Evolutionary conservation across 2,329 filamentous ascomycete genomes (phyloP).

Genomic region (Paramyrothecium roridum): DNA sequence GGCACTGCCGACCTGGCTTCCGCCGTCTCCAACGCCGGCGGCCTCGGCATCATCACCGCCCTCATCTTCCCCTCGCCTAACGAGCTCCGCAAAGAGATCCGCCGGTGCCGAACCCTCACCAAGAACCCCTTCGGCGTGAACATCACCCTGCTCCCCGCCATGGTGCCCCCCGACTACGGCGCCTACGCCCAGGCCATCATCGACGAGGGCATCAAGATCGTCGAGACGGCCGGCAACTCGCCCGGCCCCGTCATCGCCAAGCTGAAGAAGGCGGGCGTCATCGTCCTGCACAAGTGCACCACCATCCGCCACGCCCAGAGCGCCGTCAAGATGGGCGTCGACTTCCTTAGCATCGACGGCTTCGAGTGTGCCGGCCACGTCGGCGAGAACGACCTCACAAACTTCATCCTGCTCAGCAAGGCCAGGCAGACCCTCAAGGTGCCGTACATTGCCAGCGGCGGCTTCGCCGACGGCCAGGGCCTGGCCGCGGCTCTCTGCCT

Average conservation of each 20-base stretch:
- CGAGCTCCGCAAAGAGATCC: slow-evolving; percentile 91
- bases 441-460: slow-evolving; percentile 93
- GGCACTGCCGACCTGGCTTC: slow-evolving; percentile 76
- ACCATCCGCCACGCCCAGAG: slow-evolving; percentile 90
- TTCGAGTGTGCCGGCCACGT: slow-evolving; percentile 96
- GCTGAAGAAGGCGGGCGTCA: slow-evolving; percentile 76
- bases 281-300: slow-evolving; percentile 94
- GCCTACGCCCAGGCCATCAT: slow-evolving; percentile 92
- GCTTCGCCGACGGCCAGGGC: slow-evolving; percentile 92
- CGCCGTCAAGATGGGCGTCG: slow-evolving; percentile 89
- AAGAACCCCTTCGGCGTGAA: slow-evolving; percentile 86
- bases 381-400: slow-evolving; percentile 83
- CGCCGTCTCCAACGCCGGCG: slow-evolving; percentile 78
- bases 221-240: slow-evolving; percentile 87
- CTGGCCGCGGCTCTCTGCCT: slow-evolving; percentile 86
- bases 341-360: slow-evolving; percentile 95
- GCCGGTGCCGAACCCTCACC: slow-evolving; percentile 77
- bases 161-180: slow-evolving; percentile 87
- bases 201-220: slow-evolving; percentile 86
- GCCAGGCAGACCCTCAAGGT: slow-evolving; percentile 80
- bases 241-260: slow-evolving; percentile 87
- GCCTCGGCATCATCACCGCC: slow-evolving; percentile 77
- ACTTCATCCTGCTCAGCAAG: slow-evolving; percentile 81
- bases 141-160: slow-evolving; percentile 85
- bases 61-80: slow-evolving; percentile 92